Base-by-base conservation (phyloP, 345 rosid genomes). In the Pistacia atlantica region DNA sequence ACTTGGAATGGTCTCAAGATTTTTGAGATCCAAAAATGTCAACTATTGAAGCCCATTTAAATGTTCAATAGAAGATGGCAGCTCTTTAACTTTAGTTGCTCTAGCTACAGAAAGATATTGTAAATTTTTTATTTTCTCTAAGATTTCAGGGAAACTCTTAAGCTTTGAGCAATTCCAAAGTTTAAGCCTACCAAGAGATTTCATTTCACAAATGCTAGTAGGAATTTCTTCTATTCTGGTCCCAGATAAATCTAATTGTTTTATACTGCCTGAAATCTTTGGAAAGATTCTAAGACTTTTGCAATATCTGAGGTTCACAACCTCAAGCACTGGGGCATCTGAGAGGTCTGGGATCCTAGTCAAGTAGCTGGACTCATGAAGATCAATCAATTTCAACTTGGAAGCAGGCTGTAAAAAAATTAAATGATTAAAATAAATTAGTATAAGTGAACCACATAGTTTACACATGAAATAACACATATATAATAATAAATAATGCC, bases 291-390 rank as follows among this genome's bases (percentile, higher is more conserved):
- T 45, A 1, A 68, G 33, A 7, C 9, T 76, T 38, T 17, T 25
- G 75, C 90, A 87, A 1, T 78, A 77, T 58, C 64, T 67, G 6
- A 88, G 79, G 35, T 48, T 17, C 18, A 85, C 48, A 4, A 73
- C 73, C 33, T 79, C 82, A 72, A 88, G 75, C 12, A 75, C 80
- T 13, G 45, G 5, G 18, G 86, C 83, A 22, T 49, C n/a, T 48
- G 83, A 80, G 25, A 80, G 75, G 17, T 85, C 81, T 14, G 73
- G 67, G 62, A 83, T 76, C 3, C 11, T 8, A 1, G 25, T 62
- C 56, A 87, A 65, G 11, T 69, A 67, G 51, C 46, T 0, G 6
- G 81, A 86, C 38, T 71, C 16, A 17, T 69, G 31, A 4, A 88
- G 85, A 18, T 75, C 69, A 1, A 86, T 59, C 75, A 69, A 54